A percentile compares a stretch with the other conserved stretches of the same genome.
Evolutionary conservation across 2,329 filamentous ascomycete species (phyloP).

Genomic region (Aspergillus proliferans): DNA sequence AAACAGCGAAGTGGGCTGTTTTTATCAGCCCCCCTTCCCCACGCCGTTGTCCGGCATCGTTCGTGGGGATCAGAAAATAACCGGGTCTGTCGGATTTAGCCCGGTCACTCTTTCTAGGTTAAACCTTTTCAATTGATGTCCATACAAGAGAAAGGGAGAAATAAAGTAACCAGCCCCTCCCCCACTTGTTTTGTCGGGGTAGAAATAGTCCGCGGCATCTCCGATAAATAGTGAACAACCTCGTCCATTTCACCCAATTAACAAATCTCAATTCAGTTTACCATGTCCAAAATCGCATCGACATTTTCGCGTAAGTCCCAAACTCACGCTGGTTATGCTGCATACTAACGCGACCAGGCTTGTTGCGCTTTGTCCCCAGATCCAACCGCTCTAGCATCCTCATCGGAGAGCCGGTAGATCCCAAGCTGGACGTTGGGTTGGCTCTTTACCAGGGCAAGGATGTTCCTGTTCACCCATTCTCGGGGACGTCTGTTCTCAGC

Average conservation of each 20-base stretch:
- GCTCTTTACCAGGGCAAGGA: slow-evolving; percentile 52
- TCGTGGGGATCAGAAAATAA: background rate
- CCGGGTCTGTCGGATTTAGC: background rate
- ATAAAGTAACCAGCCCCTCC: background rate
- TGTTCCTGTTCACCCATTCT: slow-evolving; percentile 52
- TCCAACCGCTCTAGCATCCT: slow-evolving; percentile 45
- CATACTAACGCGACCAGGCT: slow-evolving; percentile 37
- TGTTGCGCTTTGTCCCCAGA: slow-evolving; percentile 55
- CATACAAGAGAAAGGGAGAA: too few relatives aligned
- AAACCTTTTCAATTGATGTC: too few relatives aligned
- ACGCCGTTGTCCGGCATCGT: background rate
- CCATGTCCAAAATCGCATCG: slow-evolving; percentile 32
- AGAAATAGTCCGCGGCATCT: slow-evolving; percentile 18
- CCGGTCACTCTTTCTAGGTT: background rate
- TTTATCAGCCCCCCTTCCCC: background rate
- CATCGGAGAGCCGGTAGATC: slow-evolving; percentile 52
- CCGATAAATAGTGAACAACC: background rate
- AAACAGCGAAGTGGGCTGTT: background rate
- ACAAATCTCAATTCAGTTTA: slow-evolving; percentile 1
- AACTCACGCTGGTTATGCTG: background rate
- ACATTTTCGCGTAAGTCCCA: slow-evolving; percentile 29
- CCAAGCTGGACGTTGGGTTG: slow-evolving; percentile 51
- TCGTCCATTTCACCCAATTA: background rate
- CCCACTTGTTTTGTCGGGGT: slow-evolving; percentile 11
- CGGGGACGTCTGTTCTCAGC: slow-evolving; percentile 51